Percentiles rank a stretch among this genome's conserved stretches.
These are phyloP conservation scores for Trichoderma simmonsii DNA, from an alignment of 2,329 filamentous ascomycete genomes.

Conservation along the genomic window DNA sequence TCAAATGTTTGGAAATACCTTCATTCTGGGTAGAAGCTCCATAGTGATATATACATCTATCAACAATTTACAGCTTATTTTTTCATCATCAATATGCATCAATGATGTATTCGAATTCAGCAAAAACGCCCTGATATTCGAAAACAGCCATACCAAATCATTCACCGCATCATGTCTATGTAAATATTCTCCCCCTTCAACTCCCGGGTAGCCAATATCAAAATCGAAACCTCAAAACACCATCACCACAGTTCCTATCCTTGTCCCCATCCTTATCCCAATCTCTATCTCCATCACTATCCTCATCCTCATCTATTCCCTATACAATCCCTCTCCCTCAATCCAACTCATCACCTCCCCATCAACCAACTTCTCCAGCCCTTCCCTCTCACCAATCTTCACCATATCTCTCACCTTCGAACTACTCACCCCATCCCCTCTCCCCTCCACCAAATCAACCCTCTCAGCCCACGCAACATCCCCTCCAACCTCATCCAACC, in stretches of 20 bases:
- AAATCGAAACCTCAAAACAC: background rate
- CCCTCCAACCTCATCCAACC: slow-evolving; percentile 52
- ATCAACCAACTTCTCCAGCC: slow-evolving; percentile 54
- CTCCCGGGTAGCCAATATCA: background rate
- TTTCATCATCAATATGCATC: background rate
- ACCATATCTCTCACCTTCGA: slow-evolving; percentile 62
- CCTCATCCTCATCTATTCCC: background rate
- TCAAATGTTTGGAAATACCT: too few species aligned
- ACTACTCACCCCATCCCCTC: slow-evolving; percentile 48
- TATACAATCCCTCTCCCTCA: slow-evolving; percentile 54
- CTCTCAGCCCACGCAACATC: slow-evolving; percentile 54
- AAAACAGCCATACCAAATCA: background rate
- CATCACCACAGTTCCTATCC: background rate
- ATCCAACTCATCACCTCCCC: slow-evolving; percentile 58
- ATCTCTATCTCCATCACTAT: too few species aligned
- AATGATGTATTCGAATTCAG: background rate
- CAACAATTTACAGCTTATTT: background rate
- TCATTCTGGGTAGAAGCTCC: background rate
- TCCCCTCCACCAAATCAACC: slow-evolving; percentile 58
- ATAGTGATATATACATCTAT: background rate
- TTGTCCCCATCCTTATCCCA: background rate
- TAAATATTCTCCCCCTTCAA: background rate
- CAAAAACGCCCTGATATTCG: background rate
- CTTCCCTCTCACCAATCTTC: slow-evolving; percentile 42
- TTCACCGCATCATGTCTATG: too few species aligned